Conservation (phyloP, 192 early-diverging fungal species). For the Cetraspora pellucida region DNA sequence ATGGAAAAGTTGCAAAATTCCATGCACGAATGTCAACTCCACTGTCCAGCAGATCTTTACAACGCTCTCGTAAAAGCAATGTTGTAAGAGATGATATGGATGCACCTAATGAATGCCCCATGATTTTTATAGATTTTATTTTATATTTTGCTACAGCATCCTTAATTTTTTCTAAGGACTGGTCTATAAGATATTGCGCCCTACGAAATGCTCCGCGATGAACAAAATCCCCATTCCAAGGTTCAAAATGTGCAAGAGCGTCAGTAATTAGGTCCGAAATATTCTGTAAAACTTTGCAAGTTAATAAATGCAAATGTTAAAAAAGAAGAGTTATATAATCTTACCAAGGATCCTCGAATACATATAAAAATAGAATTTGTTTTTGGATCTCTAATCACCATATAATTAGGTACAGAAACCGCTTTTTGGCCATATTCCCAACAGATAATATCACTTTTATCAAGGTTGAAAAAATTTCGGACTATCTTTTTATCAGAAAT, state of each 20-base stretch:
- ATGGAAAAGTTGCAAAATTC: constrained; percentile 44
- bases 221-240: constrained; percentile 47
- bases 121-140: constrained; percentile 42
- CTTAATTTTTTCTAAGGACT: constrained; percentile 40
- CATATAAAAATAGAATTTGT: constrained; percentile 45
- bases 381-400: constrained; percentile 45
- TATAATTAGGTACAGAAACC: constrained; percentile 45
- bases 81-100: constrained; percentile 39
- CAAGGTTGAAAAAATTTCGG: constrained; percentile 44
- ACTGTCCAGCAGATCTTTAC: constrained; percentile 31
- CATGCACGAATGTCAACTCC: constrained; percentile 42
- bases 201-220: constrained; percentile 48
- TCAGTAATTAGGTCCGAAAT: constrained; percentile 49
- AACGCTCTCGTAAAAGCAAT: constrained; percentile 42
- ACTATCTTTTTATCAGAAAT: constrained; percentile 47
- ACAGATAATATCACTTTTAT: constrained; percentile 47
- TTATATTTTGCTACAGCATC: constrained; percentile 44
- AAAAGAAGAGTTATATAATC: not conserved
- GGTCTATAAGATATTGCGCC: constrained; percentile 43
- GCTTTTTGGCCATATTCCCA: constrained; percentile 47
- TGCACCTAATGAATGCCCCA: constrained; percentile 49
- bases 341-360: constrained; percentile 48
- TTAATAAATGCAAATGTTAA: not conserved
- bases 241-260: constrained; percentile 46
- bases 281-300: constrained; percentile 29